These are phyloP conservation scores for Auriscalpium microsporum DNA, from an alignment of 768 basidiomycete species.

Conservation along the genomic window DNA sequence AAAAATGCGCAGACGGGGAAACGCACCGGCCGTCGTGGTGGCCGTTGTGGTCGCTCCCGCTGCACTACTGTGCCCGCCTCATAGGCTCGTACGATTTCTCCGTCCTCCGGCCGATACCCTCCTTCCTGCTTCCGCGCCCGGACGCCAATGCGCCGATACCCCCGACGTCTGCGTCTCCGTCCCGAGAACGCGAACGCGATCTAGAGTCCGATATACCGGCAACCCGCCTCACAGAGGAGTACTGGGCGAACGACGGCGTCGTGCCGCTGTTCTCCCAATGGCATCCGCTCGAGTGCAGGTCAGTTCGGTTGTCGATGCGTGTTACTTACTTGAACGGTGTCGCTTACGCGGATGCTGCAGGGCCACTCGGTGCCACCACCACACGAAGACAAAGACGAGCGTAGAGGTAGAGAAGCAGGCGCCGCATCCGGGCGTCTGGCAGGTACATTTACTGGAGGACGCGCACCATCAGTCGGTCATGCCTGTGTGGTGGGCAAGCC, in stretches of 20 bases:
- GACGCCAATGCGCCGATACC: neutral
- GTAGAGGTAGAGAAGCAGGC: neutral
- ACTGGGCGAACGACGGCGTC: slow-evolving; percentile 39
- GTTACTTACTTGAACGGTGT: too few species aligned
- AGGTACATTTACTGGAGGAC: slow-evolving; percentile 28
- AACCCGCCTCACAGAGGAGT: slow-evolving; percentile 21
- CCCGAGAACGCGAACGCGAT: too few species aligned
- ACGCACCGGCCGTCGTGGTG: neutral
- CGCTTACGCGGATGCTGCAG: too few species aligned
- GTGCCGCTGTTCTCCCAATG: slow-evolving; percentile 44
- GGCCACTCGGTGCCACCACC: too few species aligned
- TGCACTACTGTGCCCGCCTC: slow-evolving; percentile 23
- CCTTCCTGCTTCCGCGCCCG: slow-evolving; percentile 16
- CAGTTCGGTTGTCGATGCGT: too few species aligned
- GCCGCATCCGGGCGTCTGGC: slow-evolving; percentile 33
- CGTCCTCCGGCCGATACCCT: slow-evolving; percentile 26
- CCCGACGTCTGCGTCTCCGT: neutral
- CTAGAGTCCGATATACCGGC: neutral
- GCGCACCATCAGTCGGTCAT: slow-evolving; percentile 33
- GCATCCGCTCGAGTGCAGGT: slow-evolving; percentile 41
- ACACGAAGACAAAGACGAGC: too few species aligned
- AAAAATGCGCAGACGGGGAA: neutral
- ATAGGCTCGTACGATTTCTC: slow-evolving; percentile 34
- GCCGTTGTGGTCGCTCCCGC: slow-evolving; percentile 6
- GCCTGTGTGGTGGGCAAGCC: slow-evolving; percentile 29